phyloP scores from a whole-genome alignment of 148 eudicot genomes.

The Dianthus caryophyllus region DNA sequence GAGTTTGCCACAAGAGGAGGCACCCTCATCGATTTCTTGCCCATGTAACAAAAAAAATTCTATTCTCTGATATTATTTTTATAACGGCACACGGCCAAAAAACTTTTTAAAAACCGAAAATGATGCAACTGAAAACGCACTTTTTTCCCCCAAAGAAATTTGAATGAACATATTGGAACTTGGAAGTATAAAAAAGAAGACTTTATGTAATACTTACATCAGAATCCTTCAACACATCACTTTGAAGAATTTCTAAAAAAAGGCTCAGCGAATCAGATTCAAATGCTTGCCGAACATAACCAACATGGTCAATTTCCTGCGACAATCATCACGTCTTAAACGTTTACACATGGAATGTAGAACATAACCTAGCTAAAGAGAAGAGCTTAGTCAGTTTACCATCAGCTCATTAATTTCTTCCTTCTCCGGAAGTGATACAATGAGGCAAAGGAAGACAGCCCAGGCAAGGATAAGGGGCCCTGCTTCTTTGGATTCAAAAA shows the following conservation, averaged over 20 bases:
- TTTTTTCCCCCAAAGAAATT: no score
- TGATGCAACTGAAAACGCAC: not conserved
- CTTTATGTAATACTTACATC: constrained; percentile 52
- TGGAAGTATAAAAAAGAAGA: not conserved
- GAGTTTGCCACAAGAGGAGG: constrained; percentile 9
- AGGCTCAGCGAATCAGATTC: constrained; percentile 66
- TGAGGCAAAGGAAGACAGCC: constrained; percentile 89
- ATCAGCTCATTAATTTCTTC: constrained; percentile 44
- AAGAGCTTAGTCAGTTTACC: constrained; percentile 51
- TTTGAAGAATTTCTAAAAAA: constrained; percentile 71
- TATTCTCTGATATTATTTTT: no score
- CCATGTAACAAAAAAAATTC: not conserved
- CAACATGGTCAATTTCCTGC: constrained; percentile 89
- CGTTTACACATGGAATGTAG: constrained; percentile 4
- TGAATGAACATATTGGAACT: no score
- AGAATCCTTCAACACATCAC: constrained; percentile 65
- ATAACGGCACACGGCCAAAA: no score
- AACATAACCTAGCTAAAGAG: constrained; percentile 1
- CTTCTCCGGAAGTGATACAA: constrained; percentile 68
- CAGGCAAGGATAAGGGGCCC: constrained; percentile 84
- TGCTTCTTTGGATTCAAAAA: constrained; percentile 63
- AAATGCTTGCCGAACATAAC: constrained; percentile 87
- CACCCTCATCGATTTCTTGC: not conserved
- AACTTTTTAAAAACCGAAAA: no score
- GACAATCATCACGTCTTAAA: constrained; percentile 15